phyloP scores from a whole-genome alignment of 192 early-diverging fungal genomes.

The Helicostylum pulchrum region DNA sequence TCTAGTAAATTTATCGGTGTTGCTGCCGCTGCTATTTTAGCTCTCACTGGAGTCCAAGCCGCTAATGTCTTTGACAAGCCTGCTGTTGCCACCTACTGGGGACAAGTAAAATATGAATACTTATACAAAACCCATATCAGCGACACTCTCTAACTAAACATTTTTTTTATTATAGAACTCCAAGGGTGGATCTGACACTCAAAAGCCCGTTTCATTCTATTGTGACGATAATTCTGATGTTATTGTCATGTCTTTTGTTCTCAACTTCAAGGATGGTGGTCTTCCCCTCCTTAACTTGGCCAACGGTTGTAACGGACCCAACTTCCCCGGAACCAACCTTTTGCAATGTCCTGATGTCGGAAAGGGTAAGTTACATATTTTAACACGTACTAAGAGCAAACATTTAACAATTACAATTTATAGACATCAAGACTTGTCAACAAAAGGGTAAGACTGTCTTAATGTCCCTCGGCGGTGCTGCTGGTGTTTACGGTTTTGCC shows the following conservation, averaged over 20 bases:
- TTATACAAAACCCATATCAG: background rate
- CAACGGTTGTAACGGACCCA: constrained; percentile 53
- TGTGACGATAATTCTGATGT: constrained; percentile 58
- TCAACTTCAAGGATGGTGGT: constrained; percentile 56
- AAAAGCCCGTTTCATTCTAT: constrained; percentile 35
- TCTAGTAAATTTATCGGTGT: no score
- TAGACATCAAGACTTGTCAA: constrained; percentile 71
- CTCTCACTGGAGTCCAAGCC: no score
- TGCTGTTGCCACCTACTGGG: constrained; percentile 8
- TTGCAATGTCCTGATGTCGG: constrained; percentile 69
- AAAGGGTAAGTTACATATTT: constrained; percentile 9
- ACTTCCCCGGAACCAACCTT: constrained; percentile 51
- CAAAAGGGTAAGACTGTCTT: constrained; percentile 67
- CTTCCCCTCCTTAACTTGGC: constrained; percentile 66
- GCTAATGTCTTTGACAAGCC: no score
- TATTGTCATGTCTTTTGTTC: constrained; percentile 58
- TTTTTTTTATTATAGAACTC: constrained; percentile 29
- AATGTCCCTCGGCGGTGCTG: constrained; percentile 68
- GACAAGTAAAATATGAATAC: constrained; percentile 2
- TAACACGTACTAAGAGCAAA: background rate
- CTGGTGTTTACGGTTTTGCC: constrained; percentile 59
- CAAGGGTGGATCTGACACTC: constrained; percentile 1
- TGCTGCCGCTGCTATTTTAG: no score
- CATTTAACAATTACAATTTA: background rate
- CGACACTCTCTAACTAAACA: background rate